Evolutionary conservation across 164 flowering plant genomes (phyloP).

Genomic region (Chloranthus sessilifolius): DNA sequence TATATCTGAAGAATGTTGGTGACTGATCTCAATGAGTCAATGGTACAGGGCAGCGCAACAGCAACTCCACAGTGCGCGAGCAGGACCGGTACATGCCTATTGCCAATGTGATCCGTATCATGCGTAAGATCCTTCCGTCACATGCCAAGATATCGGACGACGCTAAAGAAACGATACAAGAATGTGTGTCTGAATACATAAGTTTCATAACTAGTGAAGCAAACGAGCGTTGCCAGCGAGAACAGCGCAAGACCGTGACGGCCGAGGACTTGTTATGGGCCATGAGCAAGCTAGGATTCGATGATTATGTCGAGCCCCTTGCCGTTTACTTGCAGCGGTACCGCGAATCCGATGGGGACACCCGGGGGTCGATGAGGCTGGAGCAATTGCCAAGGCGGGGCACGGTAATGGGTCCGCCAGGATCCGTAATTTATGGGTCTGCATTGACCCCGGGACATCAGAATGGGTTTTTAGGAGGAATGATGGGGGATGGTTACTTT

Average conservation of each 20-base stretch:
- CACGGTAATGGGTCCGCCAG: no score
- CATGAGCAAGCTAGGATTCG: slow-evolving; percentile 86
- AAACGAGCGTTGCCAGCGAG: slow-evolving; percentile 82
- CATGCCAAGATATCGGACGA: slow-evolving; percentile 93
- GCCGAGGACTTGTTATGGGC: slow-evolving; percentile 94
- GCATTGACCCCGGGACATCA: no score
- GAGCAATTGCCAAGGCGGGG: no score
- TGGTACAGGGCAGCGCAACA: no score
- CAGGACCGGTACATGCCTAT: slow-evolving; percentile 86
- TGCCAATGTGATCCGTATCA: slow-evolving; percentile 75
- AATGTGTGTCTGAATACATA: slow-evolving; percentile 90
- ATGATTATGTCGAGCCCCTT: slow-evolving; percentile 75
- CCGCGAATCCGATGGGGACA: slow-evolving; percentile 24
- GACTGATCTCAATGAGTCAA: no score
- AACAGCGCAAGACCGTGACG: slow-evolving; percentile 90
- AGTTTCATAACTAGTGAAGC: slow-evolving; percentile 91
- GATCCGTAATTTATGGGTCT: no score
- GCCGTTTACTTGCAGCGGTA: slow-evolving; percentile 38
- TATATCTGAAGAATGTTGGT: no score
- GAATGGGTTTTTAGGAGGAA: no score
- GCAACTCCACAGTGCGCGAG: slow-evolving; percentile 59
- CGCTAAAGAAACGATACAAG: slow-evolving; percentile 86
- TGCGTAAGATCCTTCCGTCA: slow-evolving; percentile 65
- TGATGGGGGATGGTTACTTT: no score
- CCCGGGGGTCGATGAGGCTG: slow-evolving; percentile 27